Evolutionary conservation across 2,329 filamentous ascomycete species (phyloP).

Genomic region (Tolypocladium endophyticum): DNA sequence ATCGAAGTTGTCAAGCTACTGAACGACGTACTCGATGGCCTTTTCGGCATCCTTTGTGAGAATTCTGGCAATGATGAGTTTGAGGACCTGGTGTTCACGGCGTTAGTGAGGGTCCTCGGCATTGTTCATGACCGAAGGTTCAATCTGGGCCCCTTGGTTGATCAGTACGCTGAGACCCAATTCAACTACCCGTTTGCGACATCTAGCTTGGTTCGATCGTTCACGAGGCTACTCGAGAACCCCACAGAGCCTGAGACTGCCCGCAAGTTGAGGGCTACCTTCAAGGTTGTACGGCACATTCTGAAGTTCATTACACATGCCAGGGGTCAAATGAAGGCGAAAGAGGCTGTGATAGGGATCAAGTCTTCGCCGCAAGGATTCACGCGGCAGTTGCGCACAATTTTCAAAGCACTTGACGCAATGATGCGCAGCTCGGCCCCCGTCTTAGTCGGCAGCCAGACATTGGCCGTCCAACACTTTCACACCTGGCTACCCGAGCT

Average conservation of each 20-base stretch:
- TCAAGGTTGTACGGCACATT: slow-evolving; percentile 90
- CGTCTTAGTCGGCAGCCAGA: slow-evolving; percentile 86
- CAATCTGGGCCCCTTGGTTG: slow-evolving; percentile 81
- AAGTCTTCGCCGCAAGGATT: slow-evolving; percentile 64
- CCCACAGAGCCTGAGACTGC: slow-evolving; percentile 76
- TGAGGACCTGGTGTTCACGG: slow-evolving; percentile 85
- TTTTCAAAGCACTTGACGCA: slow-evolving; percentile 81
- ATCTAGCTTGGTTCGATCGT: slow-evolving; percentile 76
- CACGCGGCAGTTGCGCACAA: slow-evolving; percentile 69
- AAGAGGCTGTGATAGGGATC: slow-evolving; percentile 79
- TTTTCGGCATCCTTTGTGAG: slow-evolving; percentile 87
- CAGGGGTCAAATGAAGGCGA: slow-evolving; percentile 74
- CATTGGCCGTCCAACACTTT: slow-evolving; percentile 88
- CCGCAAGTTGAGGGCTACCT: slow-evolving; percentile 75
- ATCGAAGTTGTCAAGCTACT: slow-evolving; percentile 96
- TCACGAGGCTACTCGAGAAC: slow-evolving; percentile 70
- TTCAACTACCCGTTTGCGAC: slow-evolving; percentile 94
- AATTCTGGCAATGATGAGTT: slow-evolving; percentile 86
- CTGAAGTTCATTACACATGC: slow-evolving; percentile 92
- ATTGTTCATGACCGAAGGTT: slow-evolving; percentile 93
- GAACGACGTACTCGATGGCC: slow-evolving; percentile 76
- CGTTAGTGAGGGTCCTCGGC: slow-evolving; percentile 77
- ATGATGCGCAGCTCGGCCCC: slow-evolving; percentile 85
- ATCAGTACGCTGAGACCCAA: slow-evolving; percentile 76
- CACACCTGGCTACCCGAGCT: slow-evolving; percentile 96